Conservation (phyloP, 768 basidiomycete species). For the Boletus rubescentipes region DNA sequence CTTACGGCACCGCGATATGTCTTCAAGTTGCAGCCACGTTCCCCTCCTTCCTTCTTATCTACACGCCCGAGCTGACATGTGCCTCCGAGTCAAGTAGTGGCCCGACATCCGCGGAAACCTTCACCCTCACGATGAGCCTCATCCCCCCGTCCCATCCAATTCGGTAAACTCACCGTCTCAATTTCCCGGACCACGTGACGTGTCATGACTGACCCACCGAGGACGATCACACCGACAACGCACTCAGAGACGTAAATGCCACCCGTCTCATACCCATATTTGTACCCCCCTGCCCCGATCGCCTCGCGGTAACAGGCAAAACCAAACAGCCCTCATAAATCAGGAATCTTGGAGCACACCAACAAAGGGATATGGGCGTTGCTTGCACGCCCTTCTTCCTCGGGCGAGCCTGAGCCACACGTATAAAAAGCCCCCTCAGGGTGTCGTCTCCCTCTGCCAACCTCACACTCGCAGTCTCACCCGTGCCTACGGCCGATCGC, state of each 20-base stretch:
- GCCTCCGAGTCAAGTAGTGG: background rate
- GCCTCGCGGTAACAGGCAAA: slow-evolving; percentile 5
- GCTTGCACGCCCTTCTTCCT: slow-evolving; percentile 8
- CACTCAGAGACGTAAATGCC: slow-evolving; percentile 14
- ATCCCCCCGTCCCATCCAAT: background rate
- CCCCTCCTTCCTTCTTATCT: slow-evolving; percentile 13
- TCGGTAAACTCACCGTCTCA: background rate
- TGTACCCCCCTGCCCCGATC: slow-evolving; percentile 18
- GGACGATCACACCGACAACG: background rate
- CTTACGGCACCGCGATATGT: slow-evolving; percentile 14
- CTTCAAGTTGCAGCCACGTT: slow-evolving; percentile 8
- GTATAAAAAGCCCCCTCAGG: slow-evolving; percentile 8
- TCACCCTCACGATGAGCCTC: background rate
- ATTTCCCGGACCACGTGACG: background rate
- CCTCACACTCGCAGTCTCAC: slow-evolving; percentile 2
- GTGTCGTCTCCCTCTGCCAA: background rate
- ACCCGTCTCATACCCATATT: background rate
- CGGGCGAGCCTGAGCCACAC: background rate
- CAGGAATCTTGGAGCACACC: background rate
- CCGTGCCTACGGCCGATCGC: background rate
- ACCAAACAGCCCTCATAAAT: background rate
- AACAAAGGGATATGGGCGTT: background rate
- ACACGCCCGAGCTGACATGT: background rate
- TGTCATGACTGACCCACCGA: background rate
- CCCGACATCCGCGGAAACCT: slow-evolving; percentile 3